Percentiles rank a stretch among this genome's conserved stretches.
Evolutionary conservation across 148 eudicot species (phyloP).

Genomic region (Fagopyrum homotropicum): DNA sequence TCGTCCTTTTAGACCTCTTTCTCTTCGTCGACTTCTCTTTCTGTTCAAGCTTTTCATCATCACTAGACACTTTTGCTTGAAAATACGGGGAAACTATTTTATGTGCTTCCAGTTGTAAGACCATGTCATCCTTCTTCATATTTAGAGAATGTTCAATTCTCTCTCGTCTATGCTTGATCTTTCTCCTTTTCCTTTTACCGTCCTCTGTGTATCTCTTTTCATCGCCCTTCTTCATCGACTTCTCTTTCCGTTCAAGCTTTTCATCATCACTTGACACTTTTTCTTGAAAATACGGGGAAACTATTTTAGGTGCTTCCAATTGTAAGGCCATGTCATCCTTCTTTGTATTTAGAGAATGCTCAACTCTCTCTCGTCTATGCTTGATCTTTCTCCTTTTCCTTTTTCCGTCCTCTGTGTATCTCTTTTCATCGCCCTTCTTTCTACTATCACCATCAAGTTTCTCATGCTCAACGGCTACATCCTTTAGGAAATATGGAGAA

Average conservation of each 20-base stretch:
- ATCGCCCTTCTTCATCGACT: too few species aligned
- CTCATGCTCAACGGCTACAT: conserved; percentile 7
- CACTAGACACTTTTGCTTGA: not conserved
- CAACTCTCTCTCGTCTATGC: not conserved
- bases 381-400: not conserved
- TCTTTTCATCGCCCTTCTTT: not conserved
- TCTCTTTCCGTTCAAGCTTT: not conserved
- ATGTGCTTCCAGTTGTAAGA: not conserved
- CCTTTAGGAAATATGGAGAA: conserved; percentile 8
- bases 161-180: not conserved
- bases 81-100: conserved; percentile 8
- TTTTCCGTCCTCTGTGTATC: not conserved
- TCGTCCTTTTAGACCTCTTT: not conserved
- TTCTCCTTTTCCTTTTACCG: not conserved
- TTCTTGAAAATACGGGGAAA: conserved; percentile 9
- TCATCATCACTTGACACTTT: not conserved
- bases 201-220: not conserved
- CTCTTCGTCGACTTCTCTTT: conserved; percentile 1
- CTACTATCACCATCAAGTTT: not conserved
- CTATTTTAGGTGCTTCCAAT: not conserved
- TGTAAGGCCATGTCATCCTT: not conserved
- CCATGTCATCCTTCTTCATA: not conserved
- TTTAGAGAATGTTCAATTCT: not conserved
- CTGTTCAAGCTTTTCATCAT: not conserved
- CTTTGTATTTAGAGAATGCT: not conserved